Evolutionary conservation across 225 moss, liverwort and hornwort genomes (phyloP).

Genomic region (Thuidium tamariscinum): DNA sequence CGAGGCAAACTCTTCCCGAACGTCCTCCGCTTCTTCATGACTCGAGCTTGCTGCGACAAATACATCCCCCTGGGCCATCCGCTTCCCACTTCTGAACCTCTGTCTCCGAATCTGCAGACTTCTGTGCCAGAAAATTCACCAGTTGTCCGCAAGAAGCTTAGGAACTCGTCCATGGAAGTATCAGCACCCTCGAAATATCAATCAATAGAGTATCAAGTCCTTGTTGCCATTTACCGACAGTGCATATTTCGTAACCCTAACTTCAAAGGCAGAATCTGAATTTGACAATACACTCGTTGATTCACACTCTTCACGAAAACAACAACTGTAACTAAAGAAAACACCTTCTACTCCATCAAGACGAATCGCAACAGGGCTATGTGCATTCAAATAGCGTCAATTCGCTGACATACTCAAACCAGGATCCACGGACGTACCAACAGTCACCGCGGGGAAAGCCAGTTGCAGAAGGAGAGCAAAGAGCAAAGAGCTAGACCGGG

Average conservation of each 20-base stretch:
- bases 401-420: not conserved
- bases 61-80: not conserved
- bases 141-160: not conserved
- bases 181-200: not conserved
- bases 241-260: not conserved
- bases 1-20: not conserved
- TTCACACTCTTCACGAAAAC: not conserved
- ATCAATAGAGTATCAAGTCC: not conserved
- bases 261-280: too few species aligned
- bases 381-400: not conserved
- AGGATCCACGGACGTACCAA: not conserved
- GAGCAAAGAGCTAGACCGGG: too few species aligned
- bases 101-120: not conserved
- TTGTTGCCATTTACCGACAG: not conserved
- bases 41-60: not conserved
- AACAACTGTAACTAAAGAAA: not conserved
- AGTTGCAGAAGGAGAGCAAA: not conserved
- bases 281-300: not conserved
- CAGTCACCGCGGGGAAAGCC: not conserved
- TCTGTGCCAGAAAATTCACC: rapidly evolving
- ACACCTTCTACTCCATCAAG: not conserved
- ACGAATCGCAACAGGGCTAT: not conserved
- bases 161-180: not conserved
- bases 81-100: not conserved
- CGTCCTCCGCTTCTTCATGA: not conserved